Conservation (phyloP, 345 rosid genomes). For the Populus nigra region DNA sequence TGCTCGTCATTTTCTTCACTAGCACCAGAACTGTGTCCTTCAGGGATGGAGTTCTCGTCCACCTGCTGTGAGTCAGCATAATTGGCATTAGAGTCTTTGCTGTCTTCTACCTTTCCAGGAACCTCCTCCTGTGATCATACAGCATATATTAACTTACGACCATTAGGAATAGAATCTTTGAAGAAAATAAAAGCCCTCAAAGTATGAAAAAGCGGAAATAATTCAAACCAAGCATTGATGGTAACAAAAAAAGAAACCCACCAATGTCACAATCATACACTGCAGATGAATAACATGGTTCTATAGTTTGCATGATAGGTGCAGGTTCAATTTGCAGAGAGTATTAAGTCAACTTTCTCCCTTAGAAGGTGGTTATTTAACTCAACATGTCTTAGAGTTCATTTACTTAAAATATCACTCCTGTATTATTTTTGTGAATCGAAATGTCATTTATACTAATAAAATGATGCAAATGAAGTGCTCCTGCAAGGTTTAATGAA, state of each 20-base stretch:
- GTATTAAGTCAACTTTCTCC: not conserved
- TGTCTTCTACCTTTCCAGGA: not conserved
- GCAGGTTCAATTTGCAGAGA: not conserved
- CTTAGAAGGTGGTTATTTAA: not conserved
- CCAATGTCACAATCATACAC: not conserved
- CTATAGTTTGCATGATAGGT: not conserved
- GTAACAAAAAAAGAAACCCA: not conserved
- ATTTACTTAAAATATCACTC: not conserved
- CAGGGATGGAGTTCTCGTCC: not conserved
- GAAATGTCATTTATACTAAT: not conserved
- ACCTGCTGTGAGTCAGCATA: not conserved
- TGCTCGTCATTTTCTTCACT: not conserved
- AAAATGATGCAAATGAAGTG: no score
- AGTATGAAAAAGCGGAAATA: not conserved
- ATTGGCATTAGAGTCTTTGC: not conserved
- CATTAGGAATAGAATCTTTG: not conserved
- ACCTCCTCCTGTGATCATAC: slow-evolving; percentile 5
- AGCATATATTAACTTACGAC: not conserved
- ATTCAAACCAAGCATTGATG: not conserved
- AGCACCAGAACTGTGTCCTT: not conserved
- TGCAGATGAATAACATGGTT: not conserved
- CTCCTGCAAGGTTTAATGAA: not conserved
- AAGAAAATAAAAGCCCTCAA: not conserved
- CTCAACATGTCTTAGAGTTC: not conserved
- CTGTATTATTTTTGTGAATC: no score